Percentiles rank a stretch among this genome's conserved stretches.
These are phyloP conservation scores for Hortaea sp. DNA, from an alignment of 2,329 filamentous ascomycete genomes.

Conservation along the genomic window DNA sequence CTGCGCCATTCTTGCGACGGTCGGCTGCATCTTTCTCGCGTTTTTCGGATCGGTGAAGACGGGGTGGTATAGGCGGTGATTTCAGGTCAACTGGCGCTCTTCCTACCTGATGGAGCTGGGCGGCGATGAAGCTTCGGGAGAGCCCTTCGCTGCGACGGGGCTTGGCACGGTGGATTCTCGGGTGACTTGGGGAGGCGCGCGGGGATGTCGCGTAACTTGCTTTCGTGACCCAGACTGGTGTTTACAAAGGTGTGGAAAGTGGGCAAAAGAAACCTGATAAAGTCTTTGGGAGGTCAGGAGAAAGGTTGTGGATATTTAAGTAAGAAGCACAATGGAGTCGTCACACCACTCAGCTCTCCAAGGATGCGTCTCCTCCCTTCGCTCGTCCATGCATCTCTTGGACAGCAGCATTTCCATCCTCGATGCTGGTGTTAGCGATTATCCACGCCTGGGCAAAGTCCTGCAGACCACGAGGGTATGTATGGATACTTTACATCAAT, in stretches of 20 bases:
- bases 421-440: slow-evolving; percentile 53
- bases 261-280: no score
- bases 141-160: background rate
- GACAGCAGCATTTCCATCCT: slow-evolving; percentile 54
- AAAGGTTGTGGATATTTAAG: no score
- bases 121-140: slow-evolving; percentile 1
- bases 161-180: background rate
- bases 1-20: background rate
- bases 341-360: slow-evolving; percentile 36
- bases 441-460: slow-evolving; percentile 52
- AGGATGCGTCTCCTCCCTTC: slow-evolving; percentile 51
- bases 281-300: background rate
- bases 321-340: slow-evolving; percentile 13
- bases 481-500: background rate
- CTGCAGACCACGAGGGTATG: slow-evolving; percentile 52
- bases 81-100: no score
- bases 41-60: no score
- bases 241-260: no score
- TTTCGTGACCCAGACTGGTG: no score
- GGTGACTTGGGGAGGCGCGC: background rate
- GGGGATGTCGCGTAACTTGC: no score
- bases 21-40: background rate
- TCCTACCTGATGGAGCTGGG: background rate
- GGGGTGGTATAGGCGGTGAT: no score
- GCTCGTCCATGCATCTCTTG: slow-evolving; percentile 50